Percentiles rank a stretch among this genome's conserved stretches.
phyloP scores from a whole-genome alignment of 2,329 filamentous ascomycete genomes.

The Rhynchosporium graminicola region DNA sequence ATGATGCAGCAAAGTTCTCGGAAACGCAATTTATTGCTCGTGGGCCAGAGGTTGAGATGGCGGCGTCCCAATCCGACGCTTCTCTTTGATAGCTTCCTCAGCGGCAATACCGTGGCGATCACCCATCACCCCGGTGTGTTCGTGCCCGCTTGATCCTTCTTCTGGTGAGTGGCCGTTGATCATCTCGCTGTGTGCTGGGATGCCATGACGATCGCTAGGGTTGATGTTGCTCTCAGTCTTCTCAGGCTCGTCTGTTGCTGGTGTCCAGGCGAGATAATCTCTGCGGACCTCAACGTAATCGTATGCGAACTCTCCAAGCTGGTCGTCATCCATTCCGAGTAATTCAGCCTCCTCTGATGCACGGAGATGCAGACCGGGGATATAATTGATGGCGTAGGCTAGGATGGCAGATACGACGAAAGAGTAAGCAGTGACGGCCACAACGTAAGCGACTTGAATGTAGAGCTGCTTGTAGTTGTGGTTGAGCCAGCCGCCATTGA shows the following conservation, averaged over 20 bases:
- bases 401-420: conserved; percentile 75
- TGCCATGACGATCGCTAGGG: conserved; percentile 69
- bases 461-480: conserved; percentile 74
- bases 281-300: conserved; percentile 88
- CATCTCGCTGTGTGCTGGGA: conserved; percentile 68
- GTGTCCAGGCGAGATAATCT: conserved; percentile 87
- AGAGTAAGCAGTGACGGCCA: conserved; percentile 64
- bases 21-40: not conserved
- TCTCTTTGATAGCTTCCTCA: conserved; percentile 44
- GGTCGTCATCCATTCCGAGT: conserved; percentile 86
- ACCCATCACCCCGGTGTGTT: conserved; percentile 49
- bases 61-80: conserved; percentile 14
- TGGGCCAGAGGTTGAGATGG: not conserved
- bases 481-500: conserved; percentile 71
- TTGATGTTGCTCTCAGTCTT: conserved; percentile 55
- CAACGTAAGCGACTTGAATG: conserved; percentile 77
- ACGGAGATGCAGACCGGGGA: conserved; percentile 77
- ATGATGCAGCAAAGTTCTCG: too few species aligned
- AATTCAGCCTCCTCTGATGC: conserved; percentile 81
- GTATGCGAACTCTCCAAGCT: conserved; percentile 87
- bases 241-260: conserved; percentile 64
- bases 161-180: conserved; percentile 55
- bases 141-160: conserved; percentile 39
- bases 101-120: conserved; percentile 54
- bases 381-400: conserved; percentile 71